phyloP scores from a whole-genome alignment of 352 stramenopile genomes.

The Phytophthora brassicae region DNA sequence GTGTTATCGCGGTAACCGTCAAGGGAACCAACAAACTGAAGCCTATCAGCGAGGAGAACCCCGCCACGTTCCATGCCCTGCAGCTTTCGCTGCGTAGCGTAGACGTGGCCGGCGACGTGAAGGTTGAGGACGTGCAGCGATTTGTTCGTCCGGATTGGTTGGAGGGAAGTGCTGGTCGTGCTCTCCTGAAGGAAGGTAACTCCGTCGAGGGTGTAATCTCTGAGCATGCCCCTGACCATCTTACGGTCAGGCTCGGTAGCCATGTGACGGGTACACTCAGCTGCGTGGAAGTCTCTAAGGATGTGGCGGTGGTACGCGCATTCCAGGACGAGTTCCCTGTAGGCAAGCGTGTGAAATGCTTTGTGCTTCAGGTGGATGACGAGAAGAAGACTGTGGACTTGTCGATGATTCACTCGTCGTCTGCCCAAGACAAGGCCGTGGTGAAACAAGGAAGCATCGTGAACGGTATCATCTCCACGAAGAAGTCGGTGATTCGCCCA shows the following conservation, averaged over 20 bases:
- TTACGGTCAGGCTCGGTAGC: slow-evolving; percentile 75
- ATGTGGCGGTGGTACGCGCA: slow-evolving; percentile 53
- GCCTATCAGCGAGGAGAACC: slow-evolving; percentile 75
- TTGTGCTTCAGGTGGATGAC: slow-evolving; percentile 64
- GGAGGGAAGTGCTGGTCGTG: slow-evolving; percentile 62
- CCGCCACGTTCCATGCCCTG: slow-evolving; percentile 69
- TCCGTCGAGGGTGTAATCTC: slow-evolving; percentile 69
- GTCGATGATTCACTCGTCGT: slow-evolving; percentile 55
- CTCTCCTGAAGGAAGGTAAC: slow-evolving; percentile 63
- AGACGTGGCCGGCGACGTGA: slow-evolving; percentile 41
- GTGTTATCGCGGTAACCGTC: slow-evolving; percentile 61
- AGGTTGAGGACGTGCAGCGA: slow-evolving; percentile 37
- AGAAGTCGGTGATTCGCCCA: slow-evolving; percentile 70
- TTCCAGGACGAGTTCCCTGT: slow-evolving; percentile 77
- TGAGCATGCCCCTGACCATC: slow-evolving; percentile 53
- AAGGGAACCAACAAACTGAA: slow-evolving; percentile 89
- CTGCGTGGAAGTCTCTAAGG: slow-evolving; percentile 66
- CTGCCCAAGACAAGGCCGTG: slow-evolving; percentile 27
- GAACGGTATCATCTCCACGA: slow-evolving; percentile 69
- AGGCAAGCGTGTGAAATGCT: slow-evolving; percentile 72
- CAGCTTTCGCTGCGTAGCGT: slow-evolving; percentile 67
- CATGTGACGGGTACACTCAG: slow-evolving; percentile 65
- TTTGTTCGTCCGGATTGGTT: slow-evolving; percentile 80
- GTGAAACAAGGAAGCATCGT: slow-evolving; percentile 61
- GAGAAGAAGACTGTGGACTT: slow-evolving; percentile 78